Percentiles rank a stretch among this genome's conserved stretches.
Evolutionary conservation across 2,329 filamentous ascomycete species (phyloP).

Genomic region (Sporothrix curviconia): DNA sequence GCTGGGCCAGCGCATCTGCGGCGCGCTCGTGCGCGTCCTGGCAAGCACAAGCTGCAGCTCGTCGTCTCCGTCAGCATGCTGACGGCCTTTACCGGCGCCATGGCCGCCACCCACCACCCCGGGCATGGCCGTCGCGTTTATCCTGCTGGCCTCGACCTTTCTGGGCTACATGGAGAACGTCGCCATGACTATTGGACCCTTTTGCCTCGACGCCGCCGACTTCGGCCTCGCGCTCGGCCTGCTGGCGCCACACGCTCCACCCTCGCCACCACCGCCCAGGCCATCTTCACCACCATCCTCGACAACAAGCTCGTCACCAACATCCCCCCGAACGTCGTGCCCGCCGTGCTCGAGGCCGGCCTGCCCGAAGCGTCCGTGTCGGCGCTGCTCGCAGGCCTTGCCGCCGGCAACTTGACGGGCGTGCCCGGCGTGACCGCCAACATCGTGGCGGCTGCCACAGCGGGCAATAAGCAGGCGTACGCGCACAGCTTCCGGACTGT

Average conservation of each 20-base stretch:
- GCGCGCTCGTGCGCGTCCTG: conserved; percentile 32
- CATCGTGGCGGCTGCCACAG: conserved; percentile 28
- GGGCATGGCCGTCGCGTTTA: conserved; percentile 28
- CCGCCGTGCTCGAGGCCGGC: conserved; percentile 30
- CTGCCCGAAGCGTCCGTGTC: conserved; percentile 29
- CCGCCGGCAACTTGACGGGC: conserved; percentile 25
- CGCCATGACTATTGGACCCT: conserved; percentile 35
- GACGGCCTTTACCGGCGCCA: conserved; percentile 29
- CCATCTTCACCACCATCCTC: conserved; percentile 32
- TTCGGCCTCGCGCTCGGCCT: conserved; percentile 39
- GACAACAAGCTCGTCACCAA: conserved; percentile 30
- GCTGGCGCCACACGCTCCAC: conserved; percentile 38
- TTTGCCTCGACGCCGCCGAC: conserved; percentile 40
- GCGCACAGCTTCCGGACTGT: conserved; percentile 37
- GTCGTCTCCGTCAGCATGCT: conserved; percentile 26
- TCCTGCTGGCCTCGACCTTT: conserved; percentile 26
- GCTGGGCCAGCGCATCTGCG: conserved; percentile 29
- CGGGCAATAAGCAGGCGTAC: conserved; percentile 35
- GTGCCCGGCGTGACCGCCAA: conserved; percentile 30
- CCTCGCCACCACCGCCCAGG: conserved; percentile 31
- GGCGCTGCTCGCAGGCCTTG: conserved; percentile 29
- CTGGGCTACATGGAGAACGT: conserved; percentile 34
- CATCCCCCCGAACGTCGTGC: conserved; percentile 29
- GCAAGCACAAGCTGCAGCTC: conserved; percentile 30
- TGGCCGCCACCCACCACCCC: conserved; percentile 26